phyloP scores from a whole-genome alignment of 495 filamentous ascomycete species.

The Lasiosphaeria hispida region DNA sequence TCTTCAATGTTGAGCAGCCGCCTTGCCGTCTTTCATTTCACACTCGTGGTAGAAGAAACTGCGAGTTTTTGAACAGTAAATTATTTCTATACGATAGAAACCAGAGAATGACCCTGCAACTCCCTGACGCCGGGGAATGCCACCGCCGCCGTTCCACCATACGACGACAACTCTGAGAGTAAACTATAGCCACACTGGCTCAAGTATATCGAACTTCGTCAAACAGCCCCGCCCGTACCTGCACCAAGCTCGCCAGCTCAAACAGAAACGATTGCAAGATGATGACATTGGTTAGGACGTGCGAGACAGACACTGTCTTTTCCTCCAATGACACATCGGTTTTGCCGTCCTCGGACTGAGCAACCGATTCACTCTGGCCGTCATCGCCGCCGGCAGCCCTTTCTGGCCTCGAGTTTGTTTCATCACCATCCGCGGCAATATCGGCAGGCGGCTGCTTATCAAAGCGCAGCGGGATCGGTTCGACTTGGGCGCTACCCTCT shows the following conservation, averaged over 20 bases:
- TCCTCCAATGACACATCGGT: conserved; percentile 31
- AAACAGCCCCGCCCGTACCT: conserved; percentile 82
- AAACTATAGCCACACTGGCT: conserved; percentile 2
- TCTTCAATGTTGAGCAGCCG: too few relatives aligned
- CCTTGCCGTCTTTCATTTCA: too few relatives aligned
- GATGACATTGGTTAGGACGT: conserved; percentile 79
- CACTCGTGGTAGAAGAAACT: neutral
- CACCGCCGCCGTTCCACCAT: neutral
- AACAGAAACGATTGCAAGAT: conserved; percentile 82
- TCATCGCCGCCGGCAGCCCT: conserved; percentile 19
- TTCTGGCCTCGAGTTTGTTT: conserved; percentile 19
- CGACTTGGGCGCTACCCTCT: conserved; percentile 25
- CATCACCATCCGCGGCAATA: conserved; percentile 17
- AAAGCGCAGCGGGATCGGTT: conserved; percentile 41
- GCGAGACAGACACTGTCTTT: conserved; percentile 68
- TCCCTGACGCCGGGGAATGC: conserved; percentile 18
- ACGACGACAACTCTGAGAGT: neutral
- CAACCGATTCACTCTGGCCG: conserved; percentile 21
- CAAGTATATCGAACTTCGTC: conserved; percentile 73
- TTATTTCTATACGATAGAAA: neutral
- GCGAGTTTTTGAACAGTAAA: neutral
- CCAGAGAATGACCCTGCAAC: neutral
- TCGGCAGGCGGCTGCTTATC: conserved; percentile 29
- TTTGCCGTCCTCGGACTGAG: conserved; percentile 41
- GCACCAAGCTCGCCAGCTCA: conserved; percentile 82